Evolutionary conservation across 352 stramenopile genomes (phyloP).

Genomic region (Pythium myriotylum): DNA sequence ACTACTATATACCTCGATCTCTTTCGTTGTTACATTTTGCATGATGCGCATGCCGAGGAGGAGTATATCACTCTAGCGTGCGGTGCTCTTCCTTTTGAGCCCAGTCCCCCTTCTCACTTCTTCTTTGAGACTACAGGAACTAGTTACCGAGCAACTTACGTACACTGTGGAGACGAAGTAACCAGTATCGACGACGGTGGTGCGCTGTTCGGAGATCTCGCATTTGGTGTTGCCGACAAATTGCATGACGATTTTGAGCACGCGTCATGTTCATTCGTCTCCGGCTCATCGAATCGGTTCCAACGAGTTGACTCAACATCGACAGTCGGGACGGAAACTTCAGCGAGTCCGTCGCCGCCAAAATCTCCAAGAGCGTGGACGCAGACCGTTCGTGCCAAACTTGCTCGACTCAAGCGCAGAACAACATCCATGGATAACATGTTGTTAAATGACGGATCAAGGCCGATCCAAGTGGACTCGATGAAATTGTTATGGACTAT

Average conservation of each 20-base stretch:
- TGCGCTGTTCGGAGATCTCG: conserved; percentile 31
- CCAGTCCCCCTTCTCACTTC: conserved; percentile 34
- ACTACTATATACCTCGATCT: conserved; percentile 63
- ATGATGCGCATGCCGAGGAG: conserved; percentile 18
- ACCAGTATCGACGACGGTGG: conserved; percentile 11
- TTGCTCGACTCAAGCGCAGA: conserved; percentile 59
- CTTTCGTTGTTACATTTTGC: conserved; percentile 59
- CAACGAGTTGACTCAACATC: conserved; percentile 29
- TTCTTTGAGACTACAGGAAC: conserved; percentile 65
- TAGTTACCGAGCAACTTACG: conserved; percentile 49
- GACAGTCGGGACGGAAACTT: not conserved
- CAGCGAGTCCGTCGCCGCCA: conserved; percentile 24
- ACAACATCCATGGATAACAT: conserved; percentile 76
- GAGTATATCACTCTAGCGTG: conserved; percentile 14
- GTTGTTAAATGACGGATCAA: conserved; percentile 66
- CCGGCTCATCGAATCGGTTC: conserved; percentile 28
- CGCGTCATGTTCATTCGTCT: conserved; percentile 50
- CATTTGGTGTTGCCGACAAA: conserved; percentile 33
- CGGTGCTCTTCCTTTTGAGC: conserved; percentile 22
- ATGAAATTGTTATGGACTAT: conserved; percentile 85
- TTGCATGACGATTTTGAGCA: conserved; percentile 54
- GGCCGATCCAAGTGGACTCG: conserved; percentile 79
- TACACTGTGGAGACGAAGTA: conserved; percentile 1
- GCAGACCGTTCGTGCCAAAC: conserved; percentile 53
- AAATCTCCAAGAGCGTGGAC: conserved; percentile 50